phyloP scores from a whole-genome alignment of 805 yeast genomes.

The Candida arabinofermentans region DNA sequence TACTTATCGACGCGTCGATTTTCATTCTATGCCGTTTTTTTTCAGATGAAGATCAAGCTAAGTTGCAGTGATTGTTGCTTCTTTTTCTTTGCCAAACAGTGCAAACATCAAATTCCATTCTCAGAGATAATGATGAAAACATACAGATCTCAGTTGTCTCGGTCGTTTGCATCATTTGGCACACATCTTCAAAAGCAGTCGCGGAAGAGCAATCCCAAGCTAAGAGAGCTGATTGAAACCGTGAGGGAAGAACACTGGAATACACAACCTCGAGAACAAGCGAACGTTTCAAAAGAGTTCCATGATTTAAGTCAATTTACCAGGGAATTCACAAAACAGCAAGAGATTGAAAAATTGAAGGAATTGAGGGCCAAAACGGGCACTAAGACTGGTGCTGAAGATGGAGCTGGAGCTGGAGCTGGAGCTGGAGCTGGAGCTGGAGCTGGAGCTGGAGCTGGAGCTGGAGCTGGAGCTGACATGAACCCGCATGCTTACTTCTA shows the following conservation, averaged over 20 bases:
- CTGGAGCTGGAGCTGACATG: slow-evolving; percentile 4
- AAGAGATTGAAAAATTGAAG: background rate
- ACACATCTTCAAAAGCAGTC: too few species aligned
- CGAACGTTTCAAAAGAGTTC: background rate
- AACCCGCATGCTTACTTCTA: slow-evolving; percentile 38
- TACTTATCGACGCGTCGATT: too few species aligned
- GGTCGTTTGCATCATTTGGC: background rate
- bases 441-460: too few species aligned
- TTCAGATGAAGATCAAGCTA: too few species aligned
- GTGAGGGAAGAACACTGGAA: slow-evolving; percentile 7
- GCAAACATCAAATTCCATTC: too few species aligned
- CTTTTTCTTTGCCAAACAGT: too few species aligned
- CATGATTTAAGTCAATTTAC: slow-evolving; percentile 1
- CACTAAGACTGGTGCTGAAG: too few species aligned
- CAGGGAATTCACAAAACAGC: slow-evolving; percentile 1
- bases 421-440: background rate
- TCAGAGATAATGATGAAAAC: background rate
- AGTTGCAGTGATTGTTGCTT: too few species aligned
- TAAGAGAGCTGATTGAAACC: slow-evolving; percentile 4
- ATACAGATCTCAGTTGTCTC: background rate
- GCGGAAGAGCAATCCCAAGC: background rate
- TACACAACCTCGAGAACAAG: slow-evolving; percentile 3
- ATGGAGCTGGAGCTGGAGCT: too few species aligned
- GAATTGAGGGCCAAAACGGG: slow-evolving; percentile 6
- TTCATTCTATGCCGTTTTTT: too few species aligned